Evolutionary conservation across 2,329 filamentous ascomycete species (phyloP).

Genomic region (Phoma sp.): DNA sequence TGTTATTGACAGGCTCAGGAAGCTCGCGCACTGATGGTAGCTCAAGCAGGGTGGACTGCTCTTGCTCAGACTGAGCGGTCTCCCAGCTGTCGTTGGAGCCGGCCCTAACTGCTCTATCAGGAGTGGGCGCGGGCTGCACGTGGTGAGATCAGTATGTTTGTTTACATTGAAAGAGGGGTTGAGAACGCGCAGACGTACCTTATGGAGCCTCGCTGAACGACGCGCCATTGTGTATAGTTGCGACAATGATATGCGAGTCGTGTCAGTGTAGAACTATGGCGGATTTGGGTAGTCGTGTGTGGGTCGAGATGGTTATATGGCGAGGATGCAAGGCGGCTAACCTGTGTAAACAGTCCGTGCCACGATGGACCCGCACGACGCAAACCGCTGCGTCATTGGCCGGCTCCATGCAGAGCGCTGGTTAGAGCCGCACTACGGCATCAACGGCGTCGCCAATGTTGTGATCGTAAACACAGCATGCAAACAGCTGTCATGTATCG

Average conservation of each 20-base stretch:
- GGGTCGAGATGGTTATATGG: conserved; percentile 24
- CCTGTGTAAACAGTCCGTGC: conserved; percentile 17
- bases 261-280: conserved; percentile 16
- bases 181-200: conserved; percentile 32
- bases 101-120: conserved; percentile 15
- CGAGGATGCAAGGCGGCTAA: conserved; percentile 9
- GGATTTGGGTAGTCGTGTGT: conserved; percentile 35
- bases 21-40: conserved; percentile 30
- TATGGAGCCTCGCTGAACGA: conserved; percentile 45
- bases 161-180: conserved; percentile 30
- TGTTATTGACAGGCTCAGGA: conserved; percentile 30
- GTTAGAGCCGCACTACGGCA: conserved; percentile 1
- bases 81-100: conserved; percentile 36
- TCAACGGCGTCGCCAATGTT: conserved; percentile 11
- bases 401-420: background rate
- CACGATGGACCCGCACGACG: conserved; percentile 1
- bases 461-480: conserved; percentile 18
- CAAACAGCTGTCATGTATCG: conserved; percentile 9
- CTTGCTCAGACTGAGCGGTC: conserved; percentile 31
- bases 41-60: conserved; percentile 18
- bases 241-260: conserved; percentile 13
- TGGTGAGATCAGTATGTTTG: conserved; percentile 28
- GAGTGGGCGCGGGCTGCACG: conserved; percentile 36
- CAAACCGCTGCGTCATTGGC: conserved; percentile 14
- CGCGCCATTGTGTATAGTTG: conserved; percentile 39